Evolutionary conservation across 2,329 filamentous ascomycete species (phyloP).

Genomic region (Calonectria crousiana): DNA sequence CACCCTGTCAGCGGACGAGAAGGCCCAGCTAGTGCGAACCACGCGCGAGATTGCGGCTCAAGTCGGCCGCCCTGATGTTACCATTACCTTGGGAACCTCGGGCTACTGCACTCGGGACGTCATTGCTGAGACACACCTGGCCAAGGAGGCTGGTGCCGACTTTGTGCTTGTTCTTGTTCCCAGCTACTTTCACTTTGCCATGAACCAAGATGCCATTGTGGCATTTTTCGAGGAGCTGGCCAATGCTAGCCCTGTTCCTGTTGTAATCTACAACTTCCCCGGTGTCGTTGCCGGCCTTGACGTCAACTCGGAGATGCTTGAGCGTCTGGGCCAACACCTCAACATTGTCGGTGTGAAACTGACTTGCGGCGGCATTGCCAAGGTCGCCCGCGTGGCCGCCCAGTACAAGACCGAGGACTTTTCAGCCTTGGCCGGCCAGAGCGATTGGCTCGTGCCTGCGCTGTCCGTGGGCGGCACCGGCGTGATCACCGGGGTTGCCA

Average conservation of each 20-base stretch:
- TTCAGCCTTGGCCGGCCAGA: constrained; percentile 76
- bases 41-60: constrained; percentile 71
- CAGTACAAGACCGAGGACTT: constrained; percentile 68
- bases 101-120: constrained; percentile 76
- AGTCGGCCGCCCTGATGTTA: constrained; percentile 67
- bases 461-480: constrained; percentile 70
- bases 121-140: constrained; percentile 73
- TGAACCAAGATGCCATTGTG: constrained; percentile 69
- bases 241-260: constrained; percentile 68
- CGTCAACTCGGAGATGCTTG: constrained; percentile 74
- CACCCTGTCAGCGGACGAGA: constrained; percentile 74
- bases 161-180: constrained; percentile 77
- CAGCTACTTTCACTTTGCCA: constrained; percentile 77
- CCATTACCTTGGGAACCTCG: constrained; percentile 76
- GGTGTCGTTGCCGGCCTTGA: constrained; percentile 76
- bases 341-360: constrained; percentile 80
- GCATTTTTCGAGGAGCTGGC: constrained; percentile 73
- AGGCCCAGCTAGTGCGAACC: constrained; percentile 69
- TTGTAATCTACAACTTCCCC: constrained; percentile 81
- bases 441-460: constrained; percentile 76
- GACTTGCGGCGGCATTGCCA: constrained; percentile 81
- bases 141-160: constrained; percentile 73
- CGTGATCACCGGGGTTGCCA: constrained; percentile 73
- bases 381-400: constrained; percentile 71
- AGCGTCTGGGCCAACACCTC: constrained; percentile 66